Conservation (phyloP, 2,329 filamentous ascomycete species). For the Corinectria fuckeliana region DNA sequence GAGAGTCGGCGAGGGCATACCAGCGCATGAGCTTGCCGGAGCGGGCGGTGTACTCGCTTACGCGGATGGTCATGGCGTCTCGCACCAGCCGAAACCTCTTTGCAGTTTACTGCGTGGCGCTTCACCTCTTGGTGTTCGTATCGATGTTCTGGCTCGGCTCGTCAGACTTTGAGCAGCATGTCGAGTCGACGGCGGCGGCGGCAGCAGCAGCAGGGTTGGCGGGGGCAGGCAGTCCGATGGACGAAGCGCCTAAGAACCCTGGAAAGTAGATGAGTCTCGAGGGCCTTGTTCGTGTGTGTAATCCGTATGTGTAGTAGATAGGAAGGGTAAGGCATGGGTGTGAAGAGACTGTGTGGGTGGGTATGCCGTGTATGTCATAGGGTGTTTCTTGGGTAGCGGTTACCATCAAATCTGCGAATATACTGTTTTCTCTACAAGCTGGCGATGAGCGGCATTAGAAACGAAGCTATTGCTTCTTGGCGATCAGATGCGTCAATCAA, state of each 20-base stretch:
- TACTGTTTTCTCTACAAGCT: neutral
- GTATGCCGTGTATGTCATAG: neutral
- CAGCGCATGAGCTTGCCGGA: slow-evolving; percentile 93
- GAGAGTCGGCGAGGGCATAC: slow-evolving; percentile 89
- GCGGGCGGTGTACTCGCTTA: slow-evolving; percentile 87
- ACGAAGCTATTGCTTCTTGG: slow-evolving; percentile 3
- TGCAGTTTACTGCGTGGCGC: slow-evolving; percentile 85
- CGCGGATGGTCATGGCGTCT: slow-evolving; percentile 88
- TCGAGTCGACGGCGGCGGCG: slow-evolving; percentile 56
- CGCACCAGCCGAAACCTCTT: slow-evolving; percentile 92
- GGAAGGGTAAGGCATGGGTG: neutral
- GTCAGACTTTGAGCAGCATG: slow-evolving; percentile 67
- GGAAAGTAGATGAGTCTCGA: slow-evolving; percentile 31
- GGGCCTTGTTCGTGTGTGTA: slow-evolving; percentile 2
- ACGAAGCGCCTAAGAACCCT: slow-evolving; percentile 35
- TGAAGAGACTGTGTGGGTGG: slow-evolving; percentile 3
- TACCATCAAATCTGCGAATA: neutral
- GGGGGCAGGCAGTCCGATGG: slow-evolving; percentile 33
- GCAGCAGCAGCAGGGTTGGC: slow-evolving; percentile 46
- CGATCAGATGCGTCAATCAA: neutral
- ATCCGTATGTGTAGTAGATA: slow-evolving; percentile 5
- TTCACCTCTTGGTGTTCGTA: slow-evolving; percentile 87
- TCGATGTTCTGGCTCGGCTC: slow-evolving; percentile 86
- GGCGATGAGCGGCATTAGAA: slow-evolving; percentile 6
- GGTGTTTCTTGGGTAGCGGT: slow-evolving; percentile 13